A percentile compares a stretch with the other conserved stretches of the same genome.
phyloP scores from a whole-genome alignment of 108 stramenopile genomes.

The Fragilaria crotonensis region DNA sequence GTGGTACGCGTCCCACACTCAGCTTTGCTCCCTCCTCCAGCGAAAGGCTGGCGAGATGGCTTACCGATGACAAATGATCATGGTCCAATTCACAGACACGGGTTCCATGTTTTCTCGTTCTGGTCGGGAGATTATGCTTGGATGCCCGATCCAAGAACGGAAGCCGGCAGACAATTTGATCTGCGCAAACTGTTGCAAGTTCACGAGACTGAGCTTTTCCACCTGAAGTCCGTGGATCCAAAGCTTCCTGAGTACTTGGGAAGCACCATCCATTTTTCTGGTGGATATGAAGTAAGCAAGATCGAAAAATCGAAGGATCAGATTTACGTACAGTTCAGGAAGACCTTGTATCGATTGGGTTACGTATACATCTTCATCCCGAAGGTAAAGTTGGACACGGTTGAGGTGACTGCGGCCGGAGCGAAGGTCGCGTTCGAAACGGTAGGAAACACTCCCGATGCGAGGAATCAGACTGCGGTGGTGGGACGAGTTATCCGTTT shows the following conservation, averaged over 20 bases:
- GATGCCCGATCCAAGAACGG: slow-evolving; percentile 31
- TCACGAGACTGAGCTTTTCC: slow-evolving; percentile 82
- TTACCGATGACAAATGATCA: background rate
- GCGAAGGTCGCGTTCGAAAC: background rate
- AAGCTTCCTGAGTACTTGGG: slow-evolving; percentile 78
- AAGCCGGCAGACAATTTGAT: slow-evolving; percentile 6
- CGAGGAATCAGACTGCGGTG: background rate
- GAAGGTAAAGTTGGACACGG: background rate
- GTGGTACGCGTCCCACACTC: slow-evolving; percentile 31
- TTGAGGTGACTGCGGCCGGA: background rate
- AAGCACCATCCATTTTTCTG: slow-evolving; percentile 85
- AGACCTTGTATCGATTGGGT: background rate
- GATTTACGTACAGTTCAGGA: background rate
- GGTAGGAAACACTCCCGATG: background rate
- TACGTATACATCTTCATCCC: background rate
- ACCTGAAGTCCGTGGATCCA: slow-evolving; percentile 71
- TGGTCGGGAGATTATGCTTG: slow-evolving; percentile 80
- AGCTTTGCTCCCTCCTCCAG: slow-evolving; percentile 30
- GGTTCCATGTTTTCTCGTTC: slow-evolving; percentile 80
- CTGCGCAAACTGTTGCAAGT: slow-evolving; percentile 52
- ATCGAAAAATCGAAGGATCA: background rate
- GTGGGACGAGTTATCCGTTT: background rate
- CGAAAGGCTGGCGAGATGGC: slow-evolving; percentile 22
- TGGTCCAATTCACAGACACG: slow-evolving; percentile 14
- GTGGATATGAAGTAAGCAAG: slow-evolving; percentile 71